A percentile compares a stretch with the other conserved stretches of the same genome.
Evolutionary conservation across 345 rosid species (phyloP).

Genomic region (Aquilaria malaccensis): DNA sequence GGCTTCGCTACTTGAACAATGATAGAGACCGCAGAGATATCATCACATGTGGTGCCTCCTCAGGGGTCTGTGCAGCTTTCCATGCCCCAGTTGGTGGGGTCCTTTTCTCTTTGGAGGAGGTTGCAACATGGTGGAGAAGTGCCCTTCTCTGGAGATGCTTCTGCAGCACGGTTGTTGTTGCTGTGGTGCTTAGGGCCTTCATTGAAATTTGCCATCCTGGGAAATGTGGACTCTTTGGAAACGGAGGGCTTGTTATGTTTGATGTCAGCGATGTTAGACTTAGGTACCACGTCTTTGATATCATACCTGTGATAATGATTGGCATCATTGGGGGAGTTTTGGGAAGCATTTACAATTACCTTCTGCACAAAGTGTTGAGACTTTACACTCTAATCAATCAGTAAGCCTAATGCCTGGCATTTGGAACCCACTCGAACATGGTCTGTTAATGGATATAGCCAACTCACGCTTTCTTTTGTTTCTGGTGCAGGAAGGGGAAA

Average conservation of each 20-base stretch:
- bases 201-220: no score
- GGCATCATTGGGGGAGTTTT: slow-evolving; percentile 74
- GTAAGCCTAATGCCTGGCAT: slow-evolving; percentile 25
- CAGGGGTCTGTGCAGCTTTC: neutral
- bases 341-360: slow-evolving; percentile 69
- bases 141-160: slow-evolving; percentile 8
- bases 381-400: slow-evolving; percentile 65
- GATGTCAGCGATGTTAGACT: slow-evolving; percentile 52
- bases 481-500: slow-evolving; percentile 60
- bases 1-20: slow-evolving; percentile 63
- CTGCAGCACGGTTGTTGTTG: no score
- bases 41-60: no score
- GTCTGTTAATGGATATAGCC: neutral
- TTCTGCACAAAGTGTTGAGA: slow-evolving; percentile 68
- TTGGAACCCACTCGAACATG: neutral
- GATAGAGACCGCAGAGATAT: no score
- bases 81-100: no score
- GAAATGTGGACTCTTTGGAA: no score
- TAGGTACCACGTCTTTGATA: slow-evolving; percentile 48
- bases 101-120: no score
- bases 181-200: no score
- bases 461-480: slow-evolving; percentile 5
- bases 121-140: no score
- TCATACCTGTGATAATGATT: slow-evolving; percentile 45
- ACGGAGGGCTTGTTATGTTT: no score